A percentile compares a stretch with the other conserved stretches of the same genome.
phyloP scores from a whole-genome alignment of 1,139 yeast species.

The Yamadazyma taylorii region DNA sequence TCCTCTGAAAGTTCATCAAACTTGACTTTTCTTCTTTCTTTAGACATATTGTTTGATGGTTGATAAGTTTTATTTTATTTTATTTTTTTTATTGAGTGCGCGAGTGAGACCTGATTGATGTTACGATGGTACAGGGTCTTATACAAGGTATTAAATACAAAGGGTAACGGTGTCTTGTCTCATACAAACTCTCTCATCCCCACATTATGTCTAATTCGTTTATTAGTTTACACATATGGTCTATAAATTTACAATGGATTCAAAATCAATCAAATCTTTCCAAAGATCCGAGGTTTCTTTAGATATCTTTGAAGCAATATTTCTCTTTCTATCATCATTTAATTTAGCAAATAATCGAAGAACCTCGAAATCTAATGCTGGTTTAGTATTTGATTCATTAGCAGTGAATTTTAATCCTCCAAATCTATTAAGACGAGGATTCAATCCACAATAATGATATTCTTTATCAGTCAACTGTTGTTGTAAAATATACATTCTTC shows the following conservation, averaged over 20 bases:
- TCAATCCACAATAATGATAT: constrained; percentile 73
- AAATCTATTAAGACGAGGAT: constrained; percentile 70
- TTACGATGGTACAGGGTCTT: too few relatives aligned
- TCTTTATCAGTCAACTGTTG: constrained; percentile 83
- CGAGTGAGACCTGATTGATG: too few relatives aligned
- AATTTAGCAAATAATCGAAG: constrained; percentile 53
- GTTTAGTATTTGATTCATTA: constrained; percentile 47
- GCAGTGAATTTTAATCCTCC: constrained; percentile 44
- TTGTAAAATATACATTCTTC: constrained; percentile 81
- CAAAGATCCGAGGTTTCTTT: constrained; percentile 58
- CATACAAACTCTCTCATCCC: too few relatives aligned
- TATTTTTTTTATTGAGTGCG: too few relatives aligned
- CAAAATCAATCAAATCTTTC: constrained; percentile 63
- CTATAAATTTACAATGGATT: constrained; percentile 28
- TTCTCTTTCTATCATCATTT: constrained; percentile 56
- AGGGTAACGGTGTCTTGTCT: too few relatives aligned
- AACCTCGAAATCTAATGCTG: constrained; percentile 61
- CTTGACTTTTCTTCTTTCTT: constrained; percentile 14
- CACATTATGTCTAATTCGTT: too few relatives aligned
- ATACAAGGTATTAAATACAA: too few relatives aligned
- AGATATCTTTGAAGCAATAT: constrained; percentile 57
- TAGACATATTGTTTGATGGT: constrained; percentile 1
- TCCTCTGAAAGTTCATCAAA: constrained; percentile 13
- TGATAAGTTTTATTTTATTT: neutral
- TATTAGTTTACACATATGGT: too few relatives aligned